These are phyloP conservation scores for Coemansia sp. DNA, from an alignment of 192 early-diverging fungal genomes.

Conservation along the genomic window DNA sequence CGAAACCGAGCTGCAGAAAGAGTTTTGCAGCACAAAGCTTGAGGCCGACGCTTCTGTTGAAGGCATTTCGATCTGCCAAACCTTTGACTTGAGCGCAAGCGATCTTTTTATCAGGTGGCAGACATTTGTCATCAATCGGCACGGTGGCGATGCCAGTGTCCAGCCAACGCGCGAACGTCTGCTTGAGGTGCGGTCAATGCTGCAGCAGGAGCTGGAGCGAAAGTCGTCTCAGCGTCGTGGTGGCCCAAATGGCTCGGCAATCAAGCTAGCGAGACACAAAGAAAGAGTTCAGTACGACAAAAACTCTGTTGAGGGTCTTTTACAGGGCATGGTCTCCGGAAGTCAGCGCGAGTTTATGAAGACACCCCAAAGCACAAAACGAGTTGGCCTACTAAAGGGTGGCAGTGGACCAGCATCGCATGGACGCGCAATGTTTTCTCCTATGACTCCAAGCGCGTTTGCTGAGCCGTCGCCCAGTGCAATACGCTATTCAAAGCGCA, in stretches of 20 bases:
- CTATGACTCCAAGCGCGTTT: constrained; percentile 49
- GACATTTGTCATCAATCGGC: constrained; percentile 41
- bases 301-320: constrained; percentile 42
- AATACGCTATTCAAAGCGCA: constrained; percentile 37
- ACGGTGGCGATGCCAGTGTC: constrained; percentile 34
- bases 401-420: constrained; percentile 10
- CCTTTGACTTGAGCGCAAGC: constrained; percentile 30
- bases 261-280: constrained; percentile 41
- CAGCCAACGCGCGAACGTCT: constrained; percentile 50
- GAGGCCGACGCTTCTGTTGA: constrained; percentile 43
- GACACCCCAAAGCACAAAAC: constrained; percentile 40
- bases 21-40: constrained; percentile 35
- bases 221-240: constrained; percentile 30
- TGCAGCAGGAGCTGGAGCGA: constrained; percentile 43
- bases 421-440: constrained; percentile 23
- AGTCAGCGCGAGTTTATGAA: constrained; percentile 28
- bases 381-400: constrained; percentile 36
- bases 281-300: constrained; percentile 52
- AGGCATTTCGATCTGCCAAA: constrained; percentile 46
- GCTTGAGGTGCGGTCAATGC: constrained; percentile 29
- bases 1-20: constrained; percentile 30
- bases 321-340: constrained; percentile 44
- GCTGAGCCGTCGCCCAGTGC: constrained; percentile 52
- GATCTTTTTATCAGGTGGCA: constrained; percentile 55
- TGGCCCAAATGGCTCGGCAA: constrained; percentile 13